Evolutionary conservation across 139 green algal species (phyloP).

Genomic region (Yamagishiella unicocca): DNA sequence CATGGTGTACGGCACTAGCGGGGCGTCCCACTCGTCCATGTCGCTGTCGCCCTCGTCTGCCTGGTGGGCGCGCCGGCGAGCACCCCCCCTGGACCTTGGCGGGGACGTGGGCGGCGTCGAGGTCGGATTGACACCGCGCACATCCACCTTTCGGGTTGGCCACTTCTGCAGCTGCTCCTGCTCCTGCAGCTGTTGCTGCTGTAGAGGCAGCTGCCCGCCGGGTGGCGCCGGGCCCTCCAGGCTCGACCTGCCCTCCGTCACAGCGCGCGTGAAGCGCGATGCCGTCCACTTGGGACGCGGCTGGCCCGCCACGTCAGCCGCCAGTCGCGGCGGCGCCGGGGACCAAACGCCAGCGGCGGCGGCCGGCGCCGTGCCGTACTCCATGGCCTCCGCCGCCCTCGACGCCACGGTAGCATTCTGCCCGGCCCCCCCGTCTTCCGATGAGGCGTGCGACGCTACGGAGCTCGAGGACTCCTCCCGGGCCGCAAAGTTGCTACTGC

Average conservation of each 20-base stretch:
- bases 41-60: background rate
- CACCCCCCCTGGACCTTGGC: too few species aligned
- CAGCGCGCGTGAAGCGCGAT: too few species aligned
- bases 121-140: background rate
- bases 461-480: background rate
- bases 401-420: background rate
- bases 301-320: too few species aligned
- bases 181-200: too few species aligned
- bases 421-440: background rate
- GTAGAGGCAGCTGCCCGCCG: too few species aligned
- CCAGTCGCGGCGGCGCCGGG: background rate
- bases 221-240: too few species aligned
- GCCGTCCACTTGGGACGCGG: too few species aligned
- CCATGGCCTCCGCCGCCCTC: background rate
- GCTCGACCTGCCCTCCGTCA: too few species aligned
- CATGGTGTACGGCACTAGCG: background rate
- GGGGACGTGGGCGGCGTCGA: constrained; percentile 3
- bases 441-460: background rate
- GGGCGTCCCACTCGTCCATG: background rate
- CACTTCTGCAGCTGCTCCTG: too few species aligned
- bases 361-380: background rate
- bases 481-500: background rate
- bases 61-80: too few species aligned
- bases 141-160: background rate
- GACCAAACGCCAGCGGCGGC: background rate